phyloP scores from a whole-genome alignment of 2,329 filamentous ascomycete species.

The Aspergillus uvarum region DNA sequence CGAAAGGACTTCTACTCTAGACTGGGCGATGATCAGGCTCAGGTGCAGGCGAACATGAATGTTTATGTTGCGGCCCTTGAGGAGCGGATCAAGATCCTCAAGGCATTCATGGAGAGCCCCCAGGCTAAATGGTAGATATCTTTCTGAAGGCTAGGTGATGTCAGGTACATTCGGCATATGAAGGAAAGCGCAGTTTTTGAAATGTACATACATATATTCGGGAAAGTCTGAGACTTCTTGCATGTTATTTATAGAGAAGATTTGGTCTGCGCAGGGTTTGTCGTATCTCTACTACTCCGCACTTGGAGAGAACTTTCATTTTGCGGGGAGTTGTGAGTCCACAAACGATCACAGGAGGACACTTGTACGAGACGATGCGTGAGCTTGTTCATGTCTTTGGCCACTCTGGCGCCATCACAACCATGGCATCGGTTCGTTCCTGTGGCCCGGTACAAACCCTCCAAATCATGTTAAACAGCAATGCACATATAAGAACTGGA shows the following conservation, averaged over 20 bases:
- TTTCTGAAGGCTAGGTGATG: neutral
- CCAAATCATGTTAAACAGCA: conserved; percentile 8
- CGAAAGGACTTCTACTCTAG: conserved; percentile 90
- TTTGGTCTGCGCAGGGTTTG: neutral
- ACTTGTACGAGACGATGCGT: no score
- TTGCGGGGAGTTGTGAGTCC: no score
- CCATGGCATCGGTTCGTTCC: no score
- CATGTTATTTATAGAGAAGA: conserved; percentile 2
- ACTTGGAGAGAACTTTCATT: neutral
- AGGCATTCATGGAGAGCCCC: conserved; percentile 58
- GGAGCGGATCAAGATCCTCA: conserved; percentile 74
- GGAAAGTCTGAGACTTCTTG: conserved; percentile 9
- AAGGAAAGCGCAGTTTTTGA: conserved; percentile 6
- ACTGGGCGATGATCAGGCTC: conserved; percentile 56
- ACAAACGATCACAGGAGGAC: no score
- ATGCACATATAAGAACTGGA: conserved; percentile 17
- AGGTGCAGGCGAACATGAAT: conserved; percentile 64
- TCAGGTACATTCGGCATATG: conserved; percentile 8
- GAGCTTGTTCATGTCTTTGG: no score
- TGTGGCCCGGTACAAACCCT: no score
- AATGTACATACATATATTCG: conserved; percentile 5
- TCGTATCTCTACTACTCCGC: neutral
- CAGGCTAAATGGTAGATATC: conserved; percentile 48
- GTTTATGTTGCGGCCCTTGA: conserved; percentile 76
- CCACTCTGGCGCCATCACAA: no score